Base-by-base conservation (phyloP, 1,284 basidiomycete species). In the Takashimella tepidaria region DNA sequence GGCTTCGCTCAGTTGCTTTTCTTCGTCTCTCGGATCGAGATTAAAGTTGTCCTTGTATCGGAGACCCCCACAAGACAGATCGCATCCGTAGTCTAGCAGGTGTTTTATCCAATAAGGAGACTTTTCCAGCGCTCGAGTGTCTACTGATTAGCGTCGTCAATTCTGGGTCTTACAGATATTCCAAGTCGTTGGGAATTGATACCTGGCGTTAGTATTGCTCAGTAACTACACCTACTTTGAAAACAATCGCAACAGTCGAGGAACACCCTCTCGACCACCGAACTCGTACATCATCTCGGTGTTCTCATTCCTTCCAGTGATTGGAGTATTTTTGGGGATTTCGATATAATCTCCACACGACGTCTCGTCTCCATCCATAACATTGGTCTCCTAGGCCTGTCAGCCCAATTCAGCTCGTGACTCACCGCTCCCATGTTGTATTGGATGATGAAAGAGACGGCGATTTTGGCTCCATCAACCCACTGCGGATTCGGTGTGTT, bases 381-480 rank as follows among this genome's bases (percentile, higher is more conserved):
- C 53, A 27, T 49, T 53, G 4, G 45, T 19, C 44, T 58, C 59
- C 55, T 57, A 21, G 13, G n/a, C n/a, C n/a, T 16, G 31, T 37
- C 10, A 37, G 31, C 31, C 16, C 16, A 16, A 16, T 37, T 16
- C 10, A 8, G 10, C 16, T 6, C 31, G 25, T 4, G 13, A 58
- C 58, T 56, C 51, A 58, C 61, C 19, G 61, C 56, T 23, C 61
- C 61, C 48, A 56, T 58, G 27, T 62, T 51, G 56, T 56, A 62
- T 40, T 62, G 61, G 8, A 60, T 52, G 16, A 62, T 48, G 47
- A 62, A 74, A 25, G 63, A 67, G 12, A 69, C 55, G 23, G 68
- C 69, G 45, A 76, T 66, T 42, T 74, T 69, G 6, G 76, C 75
- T 13, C 66, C 62, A 43, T 61, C 60, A 3, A 76, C 76, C 76